Evolutionary conservation across 176 grass and related monocot species (phyloP).

Genomic region (Elymus sibiricus): DNA sequence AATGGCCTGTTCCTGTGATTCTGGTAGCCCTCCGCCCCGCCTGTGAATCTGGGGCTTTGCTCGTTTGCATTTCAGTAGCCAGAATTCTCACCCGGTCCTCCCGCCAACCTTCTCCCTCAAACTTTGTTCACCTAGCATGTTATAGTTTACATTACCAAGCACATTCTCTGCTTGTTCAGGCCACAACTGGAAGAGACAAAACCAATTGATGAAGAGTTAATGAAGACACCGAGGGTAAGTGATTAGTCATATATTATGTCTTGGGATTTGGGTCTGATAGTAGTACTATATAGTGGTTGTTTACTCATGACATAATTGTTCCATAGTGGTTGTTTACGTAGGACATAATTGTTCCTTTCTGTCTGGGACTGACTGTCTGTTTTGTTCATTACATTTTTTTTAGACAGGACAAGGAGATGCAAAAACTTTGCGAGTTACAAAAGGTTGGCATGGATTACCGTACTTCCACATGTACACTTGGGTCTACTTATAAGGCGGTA

Average conservation of each 20-base stretch:
- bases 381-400: neutral
- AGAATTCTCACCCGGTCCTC: no score
- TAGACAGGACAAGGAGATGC: conserved; percentile 32
- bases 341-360: neutral
- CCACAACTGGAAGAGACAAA: conserved; percentile 21
- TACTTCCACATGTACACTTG: neutral
- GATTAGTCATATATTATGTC: neutral
- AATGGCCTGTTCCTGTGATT: neutral
- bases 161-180: conserved; percentile 21
- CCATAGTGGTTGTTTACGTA: no score
- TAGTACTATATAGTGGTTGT: no score
- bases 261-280: no score
- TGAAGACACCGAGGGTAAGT: conserved; percentile 54
- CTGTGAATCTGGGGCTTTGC: neutral
- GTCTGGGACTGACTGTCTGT: neutral
- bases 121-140: neutral
- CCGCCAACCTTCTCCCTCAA: no score
- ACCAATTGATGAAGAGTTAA: no score
- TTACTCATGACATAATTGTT: no score
- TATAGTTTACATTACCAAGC: neutral
- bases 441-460: conserved; percentile 18
- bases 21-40: neutral
- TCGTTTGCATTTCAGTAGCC: neutral
- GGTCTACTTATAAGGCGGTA: no score
- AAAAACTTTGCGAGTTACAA: conserved; percentile 15